phyloP scores from a whole-genome alignment of 345 rosid species.

The Limnanthes douglasii region DNA sequence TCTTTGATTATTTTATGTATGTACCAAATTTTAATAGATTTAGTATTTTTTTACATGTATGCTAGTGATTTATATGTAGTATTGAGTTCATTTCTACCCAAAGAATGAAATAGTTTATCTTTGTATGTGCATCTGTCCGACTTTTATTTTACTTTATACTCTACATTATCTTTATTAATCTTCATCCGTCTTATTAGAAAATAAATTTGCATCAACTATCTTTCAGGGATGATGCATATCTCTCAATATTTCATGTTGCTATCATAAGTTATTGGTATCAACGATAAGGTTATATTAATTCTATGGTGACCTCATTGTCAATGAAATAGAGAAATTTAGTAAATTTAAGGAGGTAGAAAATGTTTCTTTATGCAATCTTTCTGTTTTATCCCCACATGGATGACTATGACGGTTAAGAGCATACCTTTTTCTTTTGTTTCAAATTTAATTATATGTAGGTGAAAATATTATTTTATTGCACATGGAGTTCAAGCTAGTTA shows the following conservation, averaged over 20 bases:
- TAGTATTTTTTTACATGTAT: constrained; percentile 19
- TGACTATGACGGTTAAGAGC: too few species aligned
- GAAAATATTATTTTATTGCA: constrained; percentile 61
- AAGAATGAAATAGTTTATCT: constrained; percentile 62
- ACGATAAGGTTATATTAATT: constrained; percentile 63
- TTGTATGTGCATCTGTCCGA: too few species aligned
- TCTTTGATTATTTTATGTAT: too few species aligned
- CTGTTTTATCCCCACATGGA: neutral
- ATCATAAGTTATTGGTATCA: constrained; percentile 78
- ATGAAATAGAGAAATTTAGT: constrained; percentile 51
- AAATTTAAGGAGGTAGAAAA: constrained; percentile 55
- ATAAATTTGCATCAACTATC: constrained; percentile 12
- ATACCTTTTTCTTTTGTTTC: too few species aligned
- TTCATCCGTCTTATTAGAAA: too few species aligned
- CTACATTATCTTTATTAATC: too few species aligned
- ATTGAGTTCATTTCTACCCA: constrained; percentile 66
- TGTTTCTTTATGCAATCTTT: neutral
- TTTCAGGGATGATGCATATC: constrained; percentile 62
- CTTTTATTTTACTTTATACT: too few species aligned
- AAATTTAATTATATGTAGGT: constrained; percentile 6
- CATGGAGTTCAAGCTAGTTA: constrained; percentile 95
- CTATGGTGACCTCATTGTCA: constrained; percentile 78
- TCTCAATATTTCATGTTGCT: constrained; percentile 64
- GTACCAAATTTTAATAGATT: neutral
- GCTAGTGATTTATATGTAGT: constrained; percentile 77